Evolutionary conservation across 805 yeast species (phyloP), one percentile per base, ranked within the genome.

Genomic region (Lachancea mirantina): DNA sequence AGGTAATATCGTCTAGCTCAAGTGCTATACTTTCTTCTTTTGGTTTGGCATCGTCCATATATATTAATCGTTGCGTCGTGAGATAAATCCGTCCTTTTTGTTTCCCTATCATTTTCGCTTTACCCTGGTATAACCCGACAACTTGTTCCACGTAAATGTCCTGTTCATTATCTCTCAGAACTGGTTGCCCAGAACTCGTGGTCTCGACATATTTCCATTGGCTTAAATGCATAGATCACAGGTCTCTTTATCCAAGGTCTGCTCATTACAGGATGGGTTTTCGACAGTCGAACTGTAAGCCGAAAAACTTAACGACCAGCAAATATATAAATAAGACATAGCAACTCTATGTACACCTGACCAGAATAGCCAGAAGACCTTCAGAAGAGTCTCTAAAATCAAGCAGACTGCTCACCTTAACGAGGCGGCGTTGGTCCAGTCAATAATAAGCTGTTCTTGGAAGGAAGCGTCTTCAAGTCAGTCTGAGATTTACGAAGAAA

Each of bases 41-140:
- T 1, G 73, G 68, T 13, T 43, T 37, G 5, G 13, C 45, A 35
- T 73, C 70, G 45, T 81, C 88, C 8, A 88, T 72, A 52, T 78
- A 89, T 8, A 87, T 76, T 2, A 89, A 54, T 28, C 96, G 59
- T 35, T 68, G 68, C 23, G 76, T 72, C 0, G 97, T 88, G 19
- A 89, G 59, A 53, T 87, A 87, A 0, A 82, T 49, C 19, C 95
- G 64, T 1, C 97, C 97, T 37, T 69, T 59, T 50, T 84, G 94
- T 41, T 77, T 71, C 19, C 72, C 63, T 2, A 60, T 32, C 15
- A 84, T 69, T 59, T 83, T 84, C 38, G 63, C 62, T 37, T 74
- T 74, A 14, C 85, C 94, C 46, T 81, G 88, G 50, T 88, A 88
- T 3, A 88, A 55, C 0, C 96, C 96, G 1, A 84, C 70, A 14